phyloP scores from a whole-genome alignment of 305 asterid species.

The Rubia peregrina region DNA sequence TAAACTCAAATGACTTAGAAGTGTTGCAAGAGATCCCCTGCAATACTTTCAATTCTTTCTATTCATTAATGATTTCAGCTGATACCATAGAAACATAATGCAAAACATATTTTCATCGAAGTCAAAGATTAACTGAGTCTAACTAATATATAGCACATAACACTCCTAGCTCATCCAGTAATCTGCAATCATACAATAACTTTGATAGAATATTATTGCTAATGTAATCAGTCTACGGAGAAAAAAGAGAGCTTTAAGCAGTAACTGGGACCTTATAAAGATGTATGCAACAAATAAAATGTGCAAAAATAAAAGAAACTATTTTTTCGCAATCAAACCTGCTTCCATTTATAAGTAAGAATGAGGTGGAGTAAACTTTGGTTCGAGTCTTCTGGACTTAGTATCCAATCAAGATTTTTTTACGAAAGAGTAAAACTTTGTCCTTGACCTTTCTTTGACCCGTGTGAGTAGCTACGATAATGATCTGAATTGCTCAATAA shows the following conservation, averaged over 20 bases:
- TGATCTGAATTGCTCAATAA: too few species aligned
- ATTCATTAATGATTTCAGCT: background rate
- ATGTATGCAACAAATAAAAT: background rate
- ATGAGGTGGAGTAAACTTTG: too few species aligned
- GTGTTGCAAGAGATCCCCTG: constrained; percentile 97
- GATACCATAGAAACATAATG: background rate
- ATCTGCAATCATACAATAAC: constrained; percentile 74
- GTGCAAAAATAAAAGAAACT: background rate
- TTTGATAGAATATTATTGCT: constrained; percentile 82
- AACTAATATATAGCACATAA: constrained; percentile 87
- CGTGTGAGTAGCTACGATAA: too few species aligned
- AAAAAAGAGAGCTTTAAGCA: background rate
- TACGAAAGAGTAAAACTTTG: constrained; percentile 50
- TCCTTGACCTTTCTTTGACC: too few species aligned
- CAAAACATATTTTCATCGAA: constrained; percentile 5
- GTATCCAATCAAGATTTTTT: constrained; percentile 20
- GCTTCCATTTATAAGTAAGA: constrained; percentile 37
- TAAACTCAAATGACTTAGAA: constrained; percentile 21
- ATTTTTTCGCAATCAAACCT: constrained; percentile 35
- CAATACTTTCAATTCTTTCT: constrained; percentile 12
- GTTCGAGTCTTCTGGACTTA: too few species aligned
- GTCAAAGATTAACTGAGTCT: constrained; percentile 66
- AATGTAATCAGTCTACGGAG: constrained; percentile 75
- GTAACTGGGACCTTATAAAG: background rate
- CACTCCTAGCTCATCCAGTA: constrained; percentile 82